Evolutionary conservation across 2,329 filamentous ascomycete species (phyloP).

Genomic region (Colletotrichum gloeosporioides): DNA sequence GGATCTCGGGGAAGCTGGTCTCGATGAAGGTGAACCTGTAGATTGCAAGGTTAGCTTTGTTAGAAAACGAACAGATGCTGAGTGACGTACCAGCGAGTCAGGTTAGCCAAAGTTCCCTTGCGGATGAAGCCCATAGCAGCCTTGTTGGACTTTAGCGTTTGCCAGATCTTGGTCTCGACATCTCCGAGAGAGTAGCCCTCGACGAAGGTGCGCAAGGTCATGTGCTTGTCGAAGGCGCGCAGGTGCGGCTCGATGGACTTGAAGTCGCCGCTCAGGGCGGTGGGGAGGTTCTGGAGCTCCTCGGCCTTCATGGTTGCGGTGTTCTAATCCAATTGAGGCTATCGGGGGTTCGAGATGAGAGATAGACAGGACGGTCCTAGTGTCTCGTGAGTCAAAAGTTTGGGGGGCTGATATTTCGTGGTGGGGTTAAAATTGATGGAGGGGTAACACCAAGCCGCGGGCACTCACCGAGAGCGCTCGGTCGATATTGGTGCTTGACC

Average conservation of each 20-base stretch:
- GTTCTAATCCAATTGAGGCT: conserved; percentile 9
- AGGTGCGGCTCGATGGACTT: conserved; percentile 80
- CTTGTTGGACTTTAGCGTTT: conserved; percentile 81
- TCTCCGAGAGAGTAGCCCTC: conserved; percentile 80
- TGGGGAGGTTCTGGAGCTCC: conserved; percentile 57
- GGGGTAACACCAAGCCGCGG: conserved; percentile 8
- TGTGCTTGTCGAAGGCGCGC: conserved; percentile 81
- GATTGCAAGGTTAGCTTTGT: background rate
- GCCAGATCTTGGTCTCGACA: conserved; percentile 83
- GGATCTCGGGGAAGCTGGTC: conserved; percentile 78
- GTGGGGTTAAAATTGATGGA: conserved; percentile 22
- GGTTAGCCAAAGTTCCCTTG: conserved; percentile 76
- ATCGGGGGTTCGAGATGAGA: background rate
- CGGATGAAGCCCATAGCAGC: conserved; percentile 83
- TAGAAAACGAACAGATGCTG: background rate
- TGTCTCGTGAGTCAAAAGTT: conserved; percentile 25
- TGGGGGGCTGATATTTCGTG: conserved; percentile 19
- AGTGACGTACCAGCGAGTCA: conserved; percentile 71
- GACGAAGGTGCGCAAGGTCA: conserved; percentile 86
- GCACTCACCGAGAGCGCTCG: conserved; percentile 10
- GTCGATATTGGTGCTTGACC: conserved; percentile 11
- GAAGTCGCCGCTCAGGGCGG: conserved; percentile 70
- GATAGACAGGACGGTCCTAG: conserved; percentile 4
- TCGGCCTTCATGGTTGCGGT: conserved; percentile 58
- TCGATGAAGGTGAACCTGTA: conserved; percentile 76